Evolutionary conservation across 495 filamentous ascomycete genomes (phyloP).

Genomic region (Penicillium alfredii): DNA sequence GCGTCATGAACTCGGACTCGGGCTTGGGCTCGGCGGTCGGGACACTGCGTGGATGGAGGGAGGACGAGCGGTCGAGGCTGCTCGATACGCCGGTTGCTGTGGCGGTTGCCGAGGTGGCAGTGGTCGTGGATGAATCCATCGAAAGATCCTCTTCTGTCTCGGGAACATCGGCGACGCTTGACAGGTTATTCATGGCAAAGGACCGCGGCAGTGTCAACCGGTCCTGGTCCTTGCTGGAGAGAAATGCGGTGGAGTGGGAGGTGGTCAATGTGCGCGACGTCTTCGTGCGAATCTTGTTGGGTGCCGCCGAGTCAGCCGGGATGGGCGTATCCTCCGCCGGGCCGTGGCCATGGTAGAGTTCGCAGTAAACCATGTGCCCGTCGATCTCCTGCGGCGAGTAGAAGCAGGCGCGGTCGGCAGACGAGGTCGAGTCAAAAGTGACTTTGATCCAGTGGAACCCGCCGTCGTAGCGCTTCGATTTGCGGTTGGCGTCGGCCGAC

Average conservation of each 20-base stretch:
- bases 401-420: constrained; percentile 70
- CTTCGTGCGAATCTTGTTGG: constrained; percentile 20
- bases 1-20: constrained; percentile 45
- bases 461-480: constrained; percentile 68
- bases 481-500: constrained; percentile 61
- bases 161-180: constrained; percentile 21
- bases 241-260: constrained; percentile 35
- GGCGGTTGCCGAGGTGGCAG: constrained; percentile 51
- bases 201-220: constrained; percentile 41
- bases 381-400: constrained; percentile 71
- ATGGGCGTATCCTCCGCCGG: constrained; percentile 62
- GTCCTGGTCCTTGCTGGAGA: constrained; percentile 31
- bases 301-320: constrained; percentile 36
- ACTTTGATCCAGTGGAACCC: constrained; percentile 90
- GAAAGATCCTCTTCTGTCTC: constrained; percentile 26
- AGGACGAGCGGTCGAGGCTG: constrained; percentile 35
- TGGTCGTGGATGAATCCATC: constrained; percentile 26
- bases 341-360: constrained; percentile 65
- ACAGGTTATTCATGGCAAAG: constrained; percentile 39
- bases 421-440: constrained; percentile 76
- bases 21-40: constrained; percentile 27
- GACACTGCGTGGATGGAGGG: constrained; percentile 26
- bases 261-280: constrained; percentile 31
- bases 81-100: constrained; percentile 52
- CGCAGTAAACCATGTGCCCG: constrained; percentile 70